Conservation (phyloP, 2,329 filamentous ascomycete genomes). For the Aureobasidium sp. region DNA sequence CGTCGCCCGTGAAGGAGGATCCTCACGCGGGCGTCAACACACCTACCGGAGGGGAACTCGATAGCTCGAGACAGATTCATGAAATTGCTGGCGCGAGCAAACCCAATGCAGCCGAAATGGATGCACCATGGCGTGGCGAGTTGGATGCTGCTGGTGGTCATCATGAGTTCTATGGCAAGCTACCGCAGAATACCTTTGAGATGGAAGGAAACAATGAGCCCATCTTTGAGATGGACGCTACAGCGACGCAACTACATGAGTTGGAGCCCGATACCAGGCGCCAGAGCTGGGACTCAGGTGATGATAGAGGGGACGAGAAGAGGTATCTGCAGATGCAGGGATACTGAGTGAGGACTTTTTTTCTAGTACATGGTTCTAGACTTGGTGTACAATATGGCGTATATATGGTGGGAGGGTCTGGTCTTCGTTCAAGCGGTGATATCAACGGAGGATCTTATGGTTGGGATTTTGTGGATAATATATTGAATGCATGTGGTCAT, state of each 20-base stretch:
- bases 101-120: conserved; percentile 26
- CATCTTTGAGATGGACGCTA: conserved; percentile 27
- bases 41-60: conserved; percentile 30
- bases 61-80: conserved; percentile 27
- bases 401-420: not conserved
- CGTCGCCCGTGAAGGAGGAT: conserved; percentile 16
- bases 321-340: conserved; percentile 16
- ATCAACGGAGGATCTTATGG: not conserved
- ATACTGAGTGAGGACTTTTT: not conserved
- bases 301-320: conserved; percentile 16
- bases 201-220: conserved; percentile 21
- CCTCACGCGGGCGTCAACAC: conserved; percentile 23
- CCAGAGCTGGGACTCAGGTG: conserved; percentile 14
- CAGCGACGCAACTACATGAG: conserved; percentile 22
- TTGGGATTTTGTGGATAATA: not conserved
- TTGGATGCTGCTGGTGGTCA: conserved; percentile 24
- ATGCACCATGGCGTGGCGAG: conserved; percentile 26
- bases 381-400: not conserved
- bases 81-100: conserved; percentile 27
- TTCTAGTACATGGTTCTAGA: not conserved
- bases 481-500: not conserved
- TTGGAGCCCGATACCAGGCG: conserved; percentile 18
- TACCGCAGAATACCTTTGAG: conserved; percentile 17
- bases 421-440: not conserved
- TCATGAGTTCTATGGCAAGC: conserved; percentile 19